Conservation (phyloP, 768 basidiomycete species). For the Pulveroboletus sp. region DNA sequence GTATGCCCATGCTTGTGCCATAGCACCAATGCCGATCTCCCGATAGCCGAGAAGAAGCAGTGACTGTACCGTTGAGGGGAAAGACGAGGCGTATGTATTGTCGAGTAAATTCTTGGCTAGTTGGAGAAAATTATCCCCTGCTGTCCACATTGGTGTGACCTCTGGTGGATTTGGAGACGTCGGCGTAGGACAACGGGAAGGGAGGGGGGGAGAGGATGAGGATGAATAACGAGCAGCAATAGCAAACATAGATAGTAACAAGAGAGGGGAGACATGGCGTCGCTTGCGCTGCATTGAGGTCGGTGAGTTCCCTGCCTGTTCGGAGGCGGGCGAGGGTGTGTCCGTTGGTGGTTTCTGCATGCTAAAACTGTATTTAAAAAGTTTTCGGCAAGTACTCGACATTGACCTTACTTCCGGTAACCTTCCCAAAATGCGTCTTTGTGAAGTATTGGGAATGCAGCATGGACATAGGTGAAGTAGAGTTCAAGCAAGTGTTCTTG, state of each 20-base stretch:
- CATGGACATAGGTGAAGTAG: slow-evolving; percentile 81
- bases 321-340: slow-evolving; percentile 30
- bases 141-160: slow-evolving; percentile 68
- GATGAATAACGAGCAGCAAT: slow-evolving; percentile 69
- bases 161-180: slow-evolving; percentile 38
- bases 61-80: slow-evolving; percentile 72
- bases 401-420: slow-evolving; percentile 38
- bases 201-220: slow-evolving; percentile 20
- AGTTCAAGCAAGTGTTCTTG: slow-evolving; percentile 70
- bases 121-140: slow-evolving; percentile 69
- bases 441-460: slow-evolving; percentile 71
- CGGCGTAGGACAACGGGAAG: slow-evolving; percentile 25
- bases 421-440: slow-evolving; percentile 64
- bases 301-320: slow-evolving; percentile 20
- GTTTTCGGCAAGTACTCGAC: neutral
- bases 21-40: slow-evolving; percentile 84
- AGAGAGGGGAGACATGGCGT: slow-evolving; percentile 54
- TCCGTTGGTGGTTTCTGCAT: slow-evolving; percentile 24
- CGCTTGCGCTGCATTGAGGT: slow-evolving; percentile 39
- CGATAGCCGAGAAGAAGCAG: slow-evolving; percentile 78
- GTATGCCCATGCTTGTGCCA: slow-evolving; percentile 85
- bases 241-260: slow-evolving; percentile 81
- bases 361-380: slow-evolving; percentile 10
- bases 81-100: slow-evolving; percentile 62
- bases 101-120: slow-evolving; percentile 65